A percentile compares a stretch with the other conserved stretches of the same genome.
These are phyloP conservation scores for Phanerochaete carnosa DNA, from an alignment of 768 basidiomycete species.

Conservation along the genomic window DNA sequence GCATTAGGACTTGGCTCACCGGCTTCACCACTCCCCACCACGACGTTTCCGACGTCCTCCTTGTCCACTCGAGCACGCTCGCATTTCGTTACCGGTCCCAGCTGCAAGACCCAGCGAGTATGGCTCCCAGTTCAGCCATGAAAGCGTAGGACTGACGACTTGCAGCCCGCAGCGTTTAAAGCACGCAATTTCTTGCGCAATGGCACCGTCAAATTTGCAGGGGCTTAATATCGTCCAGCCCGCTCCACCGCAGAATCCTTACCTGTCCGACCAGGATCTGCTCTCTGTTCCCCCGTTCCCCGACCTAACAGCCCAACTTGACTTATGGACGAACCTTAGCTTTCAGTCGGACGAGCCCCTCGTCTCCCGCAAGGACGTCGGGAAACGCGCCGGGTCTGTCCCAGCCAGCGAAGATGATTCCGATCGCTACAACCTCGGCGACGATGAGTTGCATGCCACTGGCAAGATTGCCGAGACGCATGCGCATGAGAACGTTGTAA, in stretches of 20 bases:
- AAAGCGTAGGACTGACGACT: neutral
- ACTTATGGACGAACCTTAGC: slow-evolving; percentile 79
- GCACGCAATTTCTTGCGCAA: slow-evolving; percentile 26
- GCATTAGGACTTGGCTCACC: neutral
- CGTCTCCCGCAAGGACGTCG: slow-evolving; percentile 26
- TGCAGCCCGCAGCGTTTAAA: neutral
- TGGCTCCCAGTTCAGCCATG: neutral
- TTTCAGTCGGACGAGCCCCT: slow-evolving; percentile 76
- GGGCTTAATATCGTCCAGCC: slow-evolving; percentile 81
- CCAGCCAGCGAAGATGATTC: slow-evolving; percentile 20
- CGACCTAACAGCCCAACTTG: slow-evolving; percentile 74
- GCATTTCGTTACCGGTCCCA: neutral
- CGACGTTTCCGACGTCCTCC: neutral
- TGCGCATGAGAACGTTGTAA: slow-evolving; percentile 58
- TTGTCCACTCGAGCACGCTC: neutral
- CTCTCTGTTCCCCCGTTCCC: slow-evolving; percentile 63
- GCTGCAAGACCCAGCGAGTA: neutral
- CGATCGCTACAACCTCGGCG: slow-evolving; percentile 39
- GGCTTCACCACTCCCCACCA: neutral
- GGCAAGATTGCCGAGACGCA: slow-evolving; percentile 43
- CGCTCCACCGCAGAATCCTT: slow-evolving; percentile 35
- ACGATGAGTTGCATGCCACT: slow-evolving; percentile 35
- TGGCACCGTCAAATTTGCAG: slow-evolving; percentile 65
- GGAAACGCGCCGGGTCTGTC: slow-evolving; percentile 18
- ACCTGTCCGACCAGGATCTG: slow-evolving; percentile 48